These are phyloP conservation scores for Ulota crispa DNA, from an alignment of 225 moss, liverwort and hornwort species.

Conservation along the genomic window DNA sequence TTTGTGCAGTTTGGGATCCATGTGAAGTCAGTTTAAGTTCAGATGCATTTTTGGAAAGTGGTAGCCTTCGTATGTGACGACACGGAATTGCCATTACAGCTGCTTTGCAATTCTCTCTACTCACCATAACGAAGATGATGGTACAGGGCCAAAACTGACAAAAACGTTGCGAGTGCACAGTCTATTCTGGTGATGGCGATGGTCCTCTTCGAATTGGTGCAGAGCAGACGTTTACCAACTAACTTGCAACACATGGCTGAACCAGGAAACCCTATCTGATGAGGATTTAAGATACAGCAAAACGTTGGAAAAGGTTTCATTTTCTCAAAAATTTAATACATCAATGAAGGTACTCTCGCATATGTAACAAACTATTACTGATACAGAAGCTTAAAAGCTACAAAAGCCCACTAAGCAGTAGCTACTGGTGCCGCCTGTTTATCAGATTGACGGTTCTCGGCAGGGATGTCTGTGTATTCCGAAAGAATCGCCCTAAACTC, in stretches of 20 bases:
- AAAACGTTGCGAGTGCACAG: no score
- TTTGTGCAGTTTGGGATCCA: no score
- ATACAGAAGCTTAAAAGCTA: constrained; percentile 51
- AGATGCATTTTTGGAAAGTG: no score
- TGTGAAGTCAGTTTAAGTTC: no score
- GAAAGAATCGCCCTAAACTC: constrained; percentile 87
- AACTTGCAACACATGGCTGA: not conserved
- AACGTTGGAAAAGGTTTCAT: not conserved
- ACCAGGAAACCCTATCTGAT: not conserved
- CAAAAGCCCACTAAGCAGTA: constrained; percentile 58
- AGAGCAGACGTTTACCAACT: not conserved
- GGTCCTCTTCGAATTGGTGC: no score
- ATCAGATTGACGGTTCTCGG: constrained; percentile 61
- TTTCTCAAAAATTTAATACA: constrained; percentile 36
- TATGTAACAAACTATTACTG: constrained; percentile 60
- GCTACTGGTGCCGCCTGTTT: constrained; percentile 61
- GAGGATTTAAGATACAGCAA: constrained; percentile 12
- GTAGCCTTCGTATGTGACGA: no score
- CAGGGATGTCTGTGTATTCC: constrained; percentile 77
- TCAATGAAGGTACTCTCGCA: constrained; percentile 34
- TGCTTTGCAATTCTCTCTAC: no score
- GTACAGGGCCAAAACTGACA: no score
- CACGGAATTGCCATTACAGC: no score
- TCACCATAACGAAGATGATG: no score
- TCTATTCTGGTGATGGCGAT: no score